Conservation (phyloP, 164 flowering plant genomes). For the Tinospora cordifolia region DNA sequence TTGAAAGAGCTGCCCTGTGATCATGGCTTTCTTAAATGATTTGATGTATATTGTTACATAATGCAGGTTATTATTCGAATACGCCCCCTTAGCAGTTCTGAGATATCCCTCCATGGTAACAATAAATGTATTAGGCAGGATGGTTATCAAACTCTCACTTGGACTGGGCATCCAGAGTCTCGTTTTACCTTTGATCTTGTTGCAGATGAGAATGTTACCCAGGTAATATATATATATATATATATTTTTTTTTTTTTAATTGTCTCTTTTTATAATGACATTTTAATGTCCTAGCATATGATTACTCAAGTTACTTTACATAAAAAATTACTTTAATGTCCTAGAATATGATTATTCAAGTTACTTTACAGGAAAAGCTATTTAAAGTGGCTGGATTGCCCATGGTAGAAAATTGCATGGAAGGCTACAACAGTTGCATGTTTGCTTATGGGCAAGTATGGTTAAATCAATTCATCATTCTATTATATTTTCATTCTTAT, state of each 20-base stretch:
- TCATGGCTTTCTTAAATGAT: background rate
- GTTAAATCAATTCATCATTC: background rate
- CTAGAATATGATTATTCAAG: background rate
- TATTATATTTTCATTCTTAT: background rate
- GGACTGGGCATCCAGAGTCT: slow-evolving; percentile 93
- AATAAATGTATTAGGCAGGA: slow-evolving; percentile 79
- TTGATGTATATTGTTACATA: background rate
- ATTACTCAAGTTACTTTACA: slow-evolving; percentile 21
- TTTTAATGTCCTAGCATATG: background rate
- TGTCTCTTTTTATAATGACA: background rate
- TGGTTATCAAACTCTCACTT: slow-evolving; percentile 65
- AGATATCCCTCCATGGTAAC: slow-evolving; percentile 74
- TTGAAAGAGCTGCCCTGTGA: background rate
- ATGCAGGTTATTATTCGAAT: slow-evolving; percentile 82
- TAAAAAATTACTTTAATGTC: slow-evolving; percentile 60
- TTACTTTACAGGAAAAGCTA: slow-evolving; percentile 61
- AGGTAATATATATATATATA: too few relatives aligned
- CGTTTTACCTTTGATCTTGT: slow-evolving; percentile 88
- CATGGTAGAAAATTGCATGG: slow-evolving; percentile 95
- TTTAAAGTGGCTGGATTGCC: slow-evolving; percentile 93
- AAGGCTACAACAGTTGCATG: slow-evolving; percentile 97
- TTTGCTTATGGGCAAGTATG: slow-evolving; percentile 98
- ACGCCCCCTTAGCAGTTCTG: slow-evolving; percentile 77
- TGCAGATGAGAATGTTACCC: slow-evolving; percentile 91
- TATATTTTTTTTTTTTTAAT: background rate